Conservation (phyloP, 805 yeast species). For the Spathaspora sp. region DNA sequence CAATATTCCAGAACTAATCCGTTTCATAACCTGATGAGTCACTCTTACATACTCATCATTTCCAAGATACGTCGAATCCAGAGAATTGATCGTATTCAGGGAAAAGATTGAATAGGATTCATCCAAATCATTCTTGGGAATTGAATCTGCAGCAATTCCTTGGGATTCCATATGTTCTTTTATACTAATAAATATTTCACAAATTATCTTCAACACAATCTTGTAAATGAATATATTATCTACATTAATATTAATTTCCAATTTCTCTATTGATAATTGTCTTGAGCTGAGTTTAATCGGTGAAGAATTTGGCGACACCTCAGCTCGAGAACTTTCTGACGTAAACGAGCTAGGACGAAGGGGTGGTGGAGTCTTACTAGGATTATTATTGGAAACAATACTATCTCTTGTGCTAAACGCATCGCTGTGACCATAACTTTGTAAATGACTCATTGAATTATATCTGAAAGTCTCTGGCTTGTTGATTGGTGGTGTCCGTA, state of each 20-base stretch:
- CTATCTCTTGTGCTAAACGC: background rate
- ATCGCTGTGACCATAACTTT: background rate
- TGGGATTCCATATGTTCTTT: conserved; percentile 13
- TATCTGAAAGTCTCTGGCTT: background rate
- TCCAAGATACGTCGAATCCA: conserved; percentile 17
- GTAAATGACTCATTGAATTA: background rate
- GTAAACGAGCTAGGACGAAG: background rate
- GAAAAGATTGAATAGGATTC: conserved; percentile 36
- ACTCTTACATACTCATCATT: conserved; percentile 29
- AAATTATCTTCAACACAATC: conserved; percentile 26
- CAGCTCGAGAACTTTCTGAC: background rate
- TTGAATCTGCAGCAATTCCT: background rate
- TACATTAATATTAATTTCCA: conserved; percentile 39
- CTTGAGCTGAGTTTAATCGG: conserved; percentile 38
- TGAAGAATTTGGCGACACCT: conserved; percentile 16
- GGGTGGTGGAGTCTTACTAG: background rate
- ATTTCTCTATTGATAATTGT: conserved; percentile 40
- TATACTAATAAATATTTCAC: conserved; percentile 23
- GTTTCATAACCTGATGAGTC: conserved; percentile 21
- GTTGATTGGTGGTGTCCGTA: conserved; percentile 17
- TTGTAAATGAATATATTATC: conserved; percentile 38
- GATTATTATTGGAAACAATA: background rate
- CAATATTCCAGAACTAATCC: conserved; percentile 32
- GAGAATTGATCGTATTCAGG: conserved; percentile 20
- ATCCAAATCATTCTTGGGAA: conserved; percentile 1